Evolutionary conservation across 352 stramenopile genomes (phyloP).

Genomic region (Halophytophthora batemanensis): DNA sequence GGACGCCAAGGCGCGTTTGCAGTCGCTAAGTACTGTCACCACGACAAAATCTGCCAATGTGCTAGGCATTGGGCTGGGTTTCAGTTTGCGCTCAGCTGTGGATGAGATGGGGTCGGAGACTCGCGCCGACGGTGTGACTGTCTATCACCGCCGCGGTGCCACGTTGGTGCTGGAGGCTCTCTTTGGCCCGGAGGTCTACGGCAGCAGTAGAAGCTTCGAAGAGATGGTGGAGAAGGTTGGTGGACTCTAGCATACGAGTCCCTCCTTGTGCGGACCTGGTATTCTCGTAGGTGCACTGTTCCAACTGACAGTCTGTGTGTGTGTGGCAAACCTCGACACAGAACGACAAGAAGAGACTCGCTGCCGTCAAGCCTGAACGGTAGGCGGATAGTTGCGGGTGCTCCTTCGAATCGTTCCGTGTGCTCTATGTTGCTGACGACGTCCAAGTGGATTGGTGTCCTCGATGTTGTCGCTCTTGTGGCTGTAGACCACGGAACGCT

Average conservation of each 20-base stretch:
- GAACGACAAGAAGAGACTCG: conserved; percentile 9
- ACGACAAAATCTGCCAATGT: conserved; percentile 28
- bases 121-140: conserved; percentile 75
- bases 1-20: conserved; percentile 49
- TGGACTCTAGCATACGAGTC: neutral
- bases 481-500: conserved; percentile 12
- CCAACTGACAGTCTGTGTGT: neutral
- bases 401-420: neutral
- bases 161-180: conserved; percentile 65
- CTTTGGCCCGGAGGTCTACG: conserved; percentile 63
- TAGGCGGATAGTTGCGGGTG: neutral
- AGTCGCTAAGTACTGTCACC: conserved; percentile 18
- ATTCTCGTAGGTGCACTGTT: no score
- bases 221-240: conserved; percentile 82
- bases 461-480: conserved; percentile 23
- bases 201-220: conserved; percentile 60
- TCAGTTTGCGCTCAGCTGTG: conserved; percentile 66
- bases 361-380: no score
- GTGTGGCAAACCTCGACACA: neutral
- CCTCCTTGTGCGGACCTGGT: neutral
- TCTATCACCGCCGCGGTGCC: conserved; percentile 83
- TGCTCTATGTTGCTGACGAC: neutral
- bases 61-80: conserved; percentile 74
- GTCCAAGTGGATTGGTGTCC: conserved; percentile 9
- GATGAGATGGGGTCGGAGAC: conserved; percentile 80